These are phyloP conservation scores for Fennellomyces sp. DNA, from an alignment of 371 early-diverging fungal genomes.

Conservation along the genomic window DNA sequence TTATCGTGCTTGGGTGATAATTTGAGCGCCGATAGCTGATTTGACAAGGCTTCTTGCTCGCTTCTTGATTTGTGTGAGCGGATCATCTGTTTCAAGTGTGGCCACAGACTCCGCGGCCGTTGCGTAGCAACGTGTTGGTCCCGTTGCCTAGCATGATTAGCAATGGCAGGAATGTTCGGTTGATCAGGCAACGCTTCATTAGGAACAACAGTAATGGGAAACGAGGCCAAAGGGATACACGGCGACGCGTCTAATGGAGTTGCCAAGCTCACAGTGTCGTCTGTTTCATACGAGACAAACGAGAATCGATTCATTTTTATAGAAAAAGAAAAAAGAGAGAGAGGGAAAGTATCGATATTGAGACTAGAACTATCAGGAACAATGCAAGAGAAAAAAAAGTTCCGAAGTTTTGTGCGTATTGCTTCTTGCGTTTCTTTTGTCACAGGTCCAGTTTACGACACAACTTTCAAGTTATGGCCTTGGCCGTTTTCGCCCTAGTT, in stretches of 20 bases:
- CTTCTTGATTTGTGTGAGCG: conserved; percentile 1
- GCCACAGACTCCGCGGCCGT: conserved; percentile 22
- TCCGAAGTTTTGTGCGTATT: neutral
- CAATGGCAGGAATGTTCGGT: conserved; percentile 18
- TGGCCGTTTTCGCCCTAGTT: conserved; percentile 21
- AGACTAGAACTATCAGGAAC: conserved; percentile 16
- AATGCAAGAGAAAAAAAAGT: conserved; percentile 3
- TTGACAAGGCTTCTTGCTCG: conserved; percentile 1
- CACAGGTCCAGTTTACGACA: neutral
- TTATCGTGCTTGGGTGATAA: conserved; percentile 8
- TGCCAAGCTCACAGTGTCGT: conserved; percentile 33
- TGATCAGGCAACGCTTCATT: conserved; percentile 27
- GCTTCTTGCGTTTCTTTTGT: conserved; percentile 1
- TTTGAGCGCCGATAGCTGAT: conserved; percentile 1
- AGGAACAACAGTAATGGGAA: conserved; percentile 32
- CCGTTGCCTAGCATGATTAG: neutral
- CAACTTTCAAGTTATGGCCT: conserved; percentile 14
- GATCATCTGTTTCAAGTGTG: conserved; percentile 32
- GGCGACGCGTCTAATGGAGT: conserved; percentile 47
- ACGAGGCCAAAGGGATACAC: conserved; percentile 22
- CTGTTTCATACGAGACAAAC: conserved; percentile 35
- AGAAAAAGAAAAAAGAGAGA: conserved; percentile 13
- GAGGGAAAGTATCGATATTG: neutral
- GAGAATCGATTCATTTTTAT: conserved; percentile 23
- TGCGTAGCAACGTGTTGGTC: neutral